These are phyloP conservation scores for Candida caryicola DNA, from an alignment of 805 yeast species.

Conservation along the genomic window DNA sequence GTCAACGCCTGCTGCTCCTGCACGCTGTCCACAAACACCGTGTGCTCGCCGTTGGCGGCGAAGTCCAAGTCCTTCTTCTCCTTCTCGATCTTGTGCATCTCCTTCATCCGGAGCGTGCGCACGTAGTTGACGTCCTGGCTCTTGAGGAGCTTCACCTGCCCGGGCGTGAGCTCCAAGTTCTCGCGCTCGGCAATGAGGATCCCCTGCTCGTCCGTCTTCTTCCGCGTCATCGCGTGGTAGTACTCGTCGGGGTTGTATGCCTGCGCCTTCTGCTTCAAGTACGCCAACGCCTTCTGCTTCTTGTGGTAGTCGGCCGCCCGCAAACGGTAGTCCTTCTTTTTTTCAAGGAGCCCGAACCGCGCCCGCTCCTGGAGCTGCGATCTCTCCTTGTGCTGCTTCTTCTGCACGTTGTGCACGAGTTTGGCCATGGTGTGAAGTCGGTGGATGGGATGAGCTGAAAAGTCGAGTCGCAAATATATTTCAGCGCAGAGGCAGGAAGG, in stretches of 20 bases:
- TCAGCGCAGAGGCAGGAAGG: no score
- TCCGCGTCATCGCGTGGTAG: conserved; percentile 85
- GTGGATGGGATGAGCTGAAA: conserved; percentile 6
- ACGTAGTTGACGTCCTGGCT: conserved; percentile 90
- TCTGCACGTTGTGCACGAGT: conserved; percentile 85
- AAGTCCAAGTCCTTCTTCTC: conserved; percentile 49
- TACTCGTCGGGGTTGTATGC: conserved; percentile 91
- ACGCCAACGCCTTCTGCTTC: conserved; percentile 63
- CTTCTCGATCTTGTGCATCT: conserved; percentile 60
- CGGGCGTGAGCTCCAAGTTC: conserved; percentile 57
- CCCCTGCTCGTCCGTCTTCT: conserved; percentile 68
- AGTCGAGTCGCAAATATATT: no score
- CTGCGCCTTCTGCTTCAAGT: conserved; percentile 68
- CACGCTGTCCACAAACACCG: conserved; percentile 74
- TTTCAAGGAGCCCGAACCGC: conserved; percentile 83
- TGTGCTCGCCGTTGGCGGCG: conserved; percentile 68
- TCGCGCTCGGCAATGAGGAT: conserved; percentile 65
- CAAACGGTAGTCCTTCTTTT: conserved; percentile 58
- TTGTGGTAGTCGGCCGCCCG: conserved; percentile 57
- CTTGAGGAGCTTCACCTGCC: conserved; percentile 78
- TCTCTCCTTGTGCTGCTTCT: conserved; percentile 94
- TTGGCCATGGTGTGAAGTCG: conserved; percentile 54
- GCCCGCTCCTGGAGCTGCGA: conserved; percentile 77
- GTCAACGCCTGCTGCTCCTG: conserved; percentile 55
- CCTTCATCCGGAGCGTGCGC: conserved; percentile 70